These are phyloP conservation scores for Mycena epipterygia DNA, from an alignment of 768 basidiomycete genomes.

Conservation along the genomic window DNA sequence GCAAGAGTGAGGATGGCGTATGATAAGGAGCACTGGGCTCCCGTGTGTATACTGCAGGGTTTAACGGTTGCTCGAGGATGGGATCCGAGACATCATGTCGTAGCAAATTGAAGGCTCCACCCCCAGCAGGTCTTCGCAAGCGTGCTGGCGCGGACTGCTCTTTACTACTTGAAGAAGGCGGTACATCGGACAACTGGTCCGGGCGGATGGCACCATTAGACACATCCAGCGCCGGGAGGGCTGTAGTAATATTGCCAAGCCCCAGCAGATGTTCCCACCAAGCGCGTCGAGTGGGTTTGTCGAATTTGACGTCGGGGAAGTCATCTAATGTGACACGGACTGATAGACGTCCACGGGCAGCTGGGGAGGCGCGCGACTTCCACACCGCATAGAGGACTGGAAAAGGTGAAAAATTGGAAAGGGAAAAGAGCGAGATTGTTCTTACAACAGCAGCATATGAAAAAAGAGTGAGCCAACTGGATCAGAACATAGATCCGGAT, in stretches of 20 bases:
- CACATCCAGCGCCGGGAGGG: conserved; percentile 15
- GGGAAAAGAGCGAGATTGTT: conserved; percentile 20
- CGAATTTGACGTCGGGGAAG: conserved; percentile 47
- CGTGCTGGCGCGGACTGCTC: conserved; percentile 4
- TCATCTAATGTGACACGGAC: conserved; percentile 62
- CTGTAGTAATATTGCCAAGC: neutral
- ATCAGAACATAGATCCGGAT: conserved; percentile 60
- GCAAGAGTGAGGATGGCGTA: conserved; percentile 47
- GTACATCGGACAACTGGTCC: neutral
- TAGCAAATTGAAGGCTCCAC: neutral
- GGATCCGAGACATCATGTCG: conserved; percentile 15
- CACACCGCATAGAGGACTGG: conserved; percentile 70
- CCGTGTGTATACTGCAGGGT: conserved; percentile 11
- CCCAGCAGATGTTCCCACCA: conserved; percentile 67
- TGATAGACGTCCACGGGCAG: conserved; percentile 69
- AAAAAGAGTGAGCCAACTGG: conserved; percentile 67
- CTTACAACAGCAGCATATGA: conserved; percentile 74
- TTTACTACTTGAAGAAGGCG: conserved; percentile 5
- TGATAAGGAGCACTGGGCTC: conserved; percentile 29
- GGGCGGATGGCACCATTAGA: neutral
- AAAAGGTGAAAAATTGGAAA: conserved; percentile 17
- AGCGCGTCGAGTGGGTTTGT: conserved; percentile 50
- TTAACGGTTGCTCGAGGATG: conserved; percentile 29
- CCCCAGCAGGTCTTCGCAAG: conserved; percentile 1
- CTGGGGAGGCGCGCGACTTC: conserved; percentile 63